A percentile compares a stretch with the other conserved stretches of the same genome.
Conservation (phyloP, 2,329 filamentous ascomycete species). For the Colletotrichum liaoningense region DNA sequence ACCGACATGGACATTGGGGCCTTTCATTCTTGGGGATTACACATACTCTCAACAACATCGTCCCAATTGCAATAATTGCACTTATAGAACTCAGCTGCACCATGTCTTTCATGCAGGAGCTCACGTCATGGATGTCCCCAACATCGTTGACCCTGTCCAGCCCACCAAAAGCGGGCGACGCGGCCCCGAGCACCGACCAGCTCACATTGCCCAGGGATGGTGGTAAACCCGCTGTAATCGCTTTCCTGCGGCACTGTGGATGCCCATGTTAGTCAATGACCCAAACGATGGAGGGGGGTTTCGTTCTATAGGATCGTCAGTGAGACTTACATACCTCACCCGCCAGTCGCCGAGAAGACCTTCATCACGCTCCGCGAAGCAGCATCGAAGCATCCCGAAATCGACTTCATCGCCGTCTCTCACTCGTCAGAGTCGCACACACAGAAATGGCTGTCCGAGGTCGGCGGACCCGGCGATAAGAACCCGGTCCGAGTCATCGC, state of each 20-base stretch:
- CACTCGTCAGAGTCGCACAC: constrained; percentile 67
- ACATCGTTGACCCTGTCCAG: neutral
- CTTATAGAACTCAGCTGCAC: neutral
- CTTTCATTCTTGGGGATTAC: neutral
- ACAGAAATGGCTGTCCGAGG: constrained; percentile 66
- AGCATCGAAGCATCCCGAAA: constrained; percentile 59
- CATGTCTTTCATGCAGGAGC: constrained; percentile 25
- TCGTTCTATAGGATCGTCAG: neutral
- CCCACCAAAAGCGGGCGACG: neutral
- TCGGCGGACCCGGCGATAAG: constrained; percentile 65
- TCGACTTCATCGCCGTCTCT: constrained; percentile 72
- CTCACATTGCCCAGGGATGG: constrained; percentile 63
- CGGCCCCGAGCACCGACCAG: neutral
- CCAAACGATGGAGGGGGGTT: no score
- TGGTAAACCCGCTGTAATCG: constrained; percentile 68
- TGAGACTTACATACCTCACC: neutral
- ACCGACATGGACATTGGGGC: no score
- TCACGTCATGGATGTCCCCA: constrained; percentile 21
- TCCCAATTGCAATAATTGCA: neutral
- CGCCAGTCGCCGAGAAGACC: constrained; percentile 75
- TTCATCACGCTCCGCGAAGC: constrained; percentile 66
- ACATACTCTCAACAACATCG: neutral
- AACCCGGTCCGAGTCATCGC: constrained; percentile 64
- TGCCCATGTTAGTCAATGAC: constrained; percentile 72
- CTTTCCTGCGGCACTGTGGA: constrained; percentile 79